Evolutionary conservation across 352 stramenopile genomes (phyloP).

Genomic region (Pythium aquatile): DNA sequence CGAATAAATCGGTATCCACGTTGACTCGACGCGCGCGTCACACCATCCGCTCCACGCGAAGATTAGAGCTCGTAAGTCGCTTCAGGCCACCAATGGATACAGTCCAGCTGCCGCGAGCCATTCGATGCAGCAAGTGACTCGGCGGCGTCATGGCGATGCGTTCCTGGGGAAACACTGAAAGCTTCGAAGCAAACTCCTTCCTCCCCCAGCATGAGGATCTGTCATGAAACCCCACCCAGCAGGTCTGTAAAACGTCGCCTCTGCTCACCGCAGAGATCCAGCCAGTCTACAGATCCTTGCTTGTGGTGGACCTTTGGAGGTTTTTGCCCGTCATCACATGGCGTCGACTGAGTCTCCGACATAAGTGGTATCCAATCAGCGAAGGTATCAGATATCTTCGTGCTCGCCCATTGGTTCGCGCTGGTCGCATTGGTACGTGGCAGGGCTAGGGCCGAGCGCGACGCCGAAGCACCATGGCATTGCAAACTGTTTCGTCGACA

Average conservation of each 20-base stretch:
- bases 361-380: not conserved
- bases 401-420: not conserved
- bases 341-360: not conserved
- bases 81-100: not conserved
- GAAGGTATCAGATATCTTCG: not conserved
- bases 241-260: not conserved
- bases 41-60: not conserved
- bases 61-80: not conserved
- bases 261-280: not conserved
- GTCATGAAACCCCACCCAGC: too few relatives aligned
- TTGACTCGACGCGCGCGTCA: not conserved
- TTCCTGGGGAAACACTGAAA: too few relatives aligned
- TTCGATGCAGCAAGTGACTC: not conserved
- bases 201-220: too few relatives aligned
- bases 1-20: not conserved
- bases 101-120: not conserved
- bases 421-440: not conserved
- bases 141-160: not conserved
- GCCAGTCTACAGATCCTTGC: not conserved
- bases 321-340: not conserved
- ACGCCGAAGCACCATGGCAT: not conserved
- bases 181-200: too few relatives aligned
- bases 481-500: conserved; percentile 4
- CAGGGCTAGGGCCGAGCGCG: not conserved
- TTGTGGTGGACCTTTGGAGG: not conserved